Percentiles rank a stretch among this genome's conserved stretches.
Evolutionary conservation across 1,284 basidiomycete genomes (phyloP).

Genomic region (Microbotryum saponariae): DNA sequence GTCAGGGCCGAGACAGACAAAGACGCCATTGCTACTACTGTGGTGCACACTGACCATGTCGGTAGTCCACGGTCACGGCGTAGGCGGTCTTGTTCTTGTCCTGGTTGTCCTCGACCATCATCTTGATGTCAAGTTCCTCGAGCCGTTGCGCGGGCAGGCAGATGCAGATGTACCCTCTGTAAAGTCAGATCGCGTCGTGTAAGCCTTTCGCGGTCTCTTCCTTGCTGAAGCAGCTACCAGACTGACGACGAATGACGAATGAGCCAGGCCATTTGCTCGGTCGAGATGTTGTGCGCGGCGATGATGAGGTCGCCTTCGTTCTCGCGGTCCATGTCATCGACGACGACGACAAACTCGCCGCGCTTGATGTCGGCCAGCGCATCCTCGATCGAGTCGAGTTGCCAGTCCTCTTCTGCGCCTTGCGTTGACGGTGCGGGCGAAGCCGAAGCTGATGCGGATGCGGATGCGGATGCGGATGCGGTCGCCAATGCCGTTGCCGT

Average conservation of each 20-base stretch:
- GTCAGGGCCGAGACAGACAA: background rate
- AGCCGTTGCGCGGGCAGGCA: constrained; percentile 70
- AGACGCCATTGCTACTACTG: background rate
- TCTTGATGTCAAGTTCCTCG: constrained; percentile 73
- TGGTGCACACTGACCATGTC: constrained; percentile 52
- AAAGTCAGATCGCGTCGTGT: background rate
- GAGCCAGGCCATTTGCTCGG: constrained; percentile 99
- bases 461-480: no score
- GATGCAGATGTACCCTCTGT: constrained; percentile 89
- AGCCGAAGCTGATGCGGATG: no score
- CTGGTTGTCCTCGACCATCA: constrained; percentile 87
- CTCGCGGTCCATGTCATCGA: constrained; percentile 88
- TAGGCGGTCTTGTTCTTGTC: constrained; percentile 92
- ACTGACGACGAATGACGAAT: constrained; percentile 86
- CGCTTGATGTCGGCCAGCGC: constrained; percentile 67
- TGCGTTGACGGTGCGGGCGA: no score
- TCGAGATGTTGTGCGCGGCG: constrained; percentile 56
- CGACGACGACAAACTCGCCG: constrained; percentile 87
- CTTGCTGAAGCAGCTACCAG: background rate
- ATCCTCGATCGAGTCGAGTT: constrained; percentile 65
- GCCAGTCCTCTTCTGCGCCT: no score
- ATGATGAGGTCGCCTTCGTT: constrained; percentile 93
- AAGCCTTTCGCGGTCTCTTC: background rate
- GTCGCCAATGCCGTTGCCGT: no score
- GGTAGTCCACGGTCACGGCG: constrained; percentile 92